phyloP scores from a whole-genome alignment of 2,329 filamentous ascomycete genomes.

The Herpotrichia juniperi region DNA sequence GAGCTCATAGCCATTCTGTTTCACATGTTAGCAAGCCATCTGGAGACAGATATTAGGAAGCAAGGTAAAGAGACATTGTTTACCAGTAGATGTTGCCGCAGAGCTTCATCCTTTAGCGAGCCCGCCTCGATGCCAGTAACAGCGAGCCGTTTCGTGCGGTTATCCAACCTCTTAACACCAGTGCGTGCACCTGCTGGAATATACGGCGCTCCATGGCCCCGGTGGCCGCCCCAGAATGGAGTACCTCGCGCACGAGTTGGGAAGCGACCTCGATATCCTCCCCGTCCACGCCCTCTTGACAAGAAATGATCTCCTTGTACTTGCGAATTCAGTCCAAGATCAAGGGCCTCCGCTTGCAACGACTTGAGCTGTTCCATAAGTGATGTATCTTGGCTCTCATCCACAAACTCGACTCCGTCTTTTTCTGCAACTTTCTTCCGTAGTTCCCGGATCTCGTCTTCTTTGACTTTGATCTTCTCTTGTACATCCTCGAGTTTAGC shows the following conservation, averaged over 20 bases:
- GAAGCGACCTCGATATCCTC: conserved; percentile 47
- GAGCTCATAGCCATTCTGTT: conserved; percentile 44
- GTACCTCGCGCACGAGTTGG: conserved; percentile 50
- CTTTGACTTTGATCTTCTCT: conserved; percentile 66
- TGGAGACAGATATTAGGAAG: background rate
- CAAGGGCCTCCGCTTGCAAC: conserved; percentile 74
- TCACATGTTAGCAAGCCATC: conserved; percentile 8
- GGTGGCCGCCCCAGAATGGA: conserved; percentile 49
- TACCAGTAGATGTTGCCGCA: conserved; percentile 72
- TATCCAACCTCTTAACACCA: conserved; percentile 72
- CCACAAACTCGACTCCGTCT: conserved; percentile 25
- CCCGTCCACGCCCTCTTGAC: conserved; percentile 30
- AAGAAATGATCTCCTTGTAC: conserved; percentile 45
- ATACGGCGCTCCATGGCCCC: conserved; percentile 50
- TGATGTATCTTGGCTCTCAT: conserved; percentile 60
- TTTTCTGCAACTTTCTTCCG: conserved; percentile 66
- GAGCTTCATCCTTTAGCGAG: conserved; percentile 66
- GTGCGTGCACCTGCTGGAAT: conserved; percentile 36
- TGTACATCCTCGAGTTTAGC: conserved; percentile 69
- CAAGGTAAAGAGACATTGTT: conserved; percentile 4
- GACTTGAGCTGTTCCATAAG: conserved; percentile 74
- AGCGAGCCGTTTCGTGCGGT: conserved; percentile 72
- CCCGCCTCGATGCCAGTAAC: conserved; percentile 70
- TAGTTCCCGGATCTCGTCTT: conserved; percentile 68
- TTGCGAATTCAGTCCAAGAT: conserved; percentile 68